phyloP scores from a whole-genome alignment of 768 basidiomycete genomes.

The Cubamyces sp. region DNA sequence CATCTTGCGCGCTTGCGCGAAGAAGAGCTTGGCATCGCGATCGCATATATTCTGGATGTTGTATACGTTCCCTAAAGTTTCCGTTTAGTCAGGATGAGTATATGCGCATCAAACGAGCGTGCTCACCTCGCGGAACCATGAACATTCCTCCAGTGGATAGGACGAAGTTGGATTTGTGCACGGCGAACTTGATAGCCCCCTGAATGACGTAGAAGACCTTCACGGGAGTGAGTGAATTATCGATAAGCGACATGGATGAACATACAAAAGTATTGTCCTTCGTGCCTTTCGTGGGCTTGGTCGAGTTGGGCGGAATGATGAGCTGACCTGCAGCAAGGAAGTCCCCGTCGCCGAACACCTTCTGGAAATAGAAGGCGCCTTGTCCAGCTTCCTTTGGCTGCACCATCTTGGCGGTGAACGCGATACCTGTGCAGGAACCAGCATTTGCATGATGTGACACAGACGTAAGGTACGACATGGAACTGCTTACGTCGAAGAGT shows the following conservation, averaged over 20 bases:
- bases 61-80: slow-evolving; percentile 78
- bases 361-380: slow-evolving; percentile 83
- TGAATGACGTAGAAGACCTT: slow-evolving; percentile 83
- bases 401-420: slow-evolving; percentile 74
- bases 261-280: slow-evolving; percentile 94
- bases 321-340: slow-evolving; percentile 93
- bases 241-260: slow-evolving; percentile 16
- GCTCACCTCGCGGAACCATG: slow-evolving; percentile 82
- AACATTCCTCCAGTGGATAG: slow-evolving; percentile 86
- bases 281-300: slow-evolving; percentile 85
- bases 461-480: neutral
- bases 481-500: slow-evolving; percentile 69
- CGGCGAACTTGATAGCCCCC: slow-evolving; percentile 85
- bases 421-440: slow-evolving; percentile 60
- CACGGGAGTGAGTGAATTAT: neutral
- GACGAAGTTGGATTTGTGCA: slow-evolving; percentile 79
- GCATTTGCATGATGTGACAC: neutral
- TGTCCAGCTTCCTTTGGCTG: slow-evolving; percentile 61
- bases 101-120: neutral
- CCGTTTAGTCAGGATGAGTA: neutral
- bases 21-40: slow-evolving; percentile 84
- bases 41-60: slow-evolving; percentile 86
- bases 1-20: slow-evolving; percentile 80
- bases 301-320: slow-evolving; percentile 73
- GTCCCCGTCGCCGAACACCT: slow-evolving; percentile 88